Evolutionary conservation across 257 asterid genomes (phyloP), one percentile per base, ranked within the genome.

Genomic region (Agastache rugosa): DNA sequence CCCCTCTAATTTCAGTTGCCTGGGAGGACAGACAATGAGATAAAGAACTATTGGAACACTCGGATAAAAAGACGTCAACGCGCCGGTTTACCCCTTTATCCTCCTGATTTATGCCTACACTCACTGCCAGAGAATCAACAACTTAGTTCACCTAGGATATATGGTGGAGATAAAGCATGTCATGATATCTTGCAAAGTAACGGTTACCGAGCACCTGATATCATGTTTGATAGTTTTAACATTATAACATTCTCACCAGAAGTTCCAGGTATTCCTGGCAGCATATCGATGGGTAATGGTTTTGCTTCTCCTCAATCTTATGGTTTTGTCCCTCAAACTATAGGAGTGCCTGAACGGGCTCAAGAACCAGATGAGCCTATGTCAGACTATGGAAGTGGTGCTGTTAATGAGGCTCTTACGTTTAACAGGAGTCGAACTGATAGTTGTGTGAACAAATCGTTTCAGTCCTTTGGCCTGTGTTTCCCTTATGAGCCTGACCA

Each of bases 1-100:
- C 6, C 12, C 25, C 39, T 64, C 10, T 34, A 54, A 17, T 83
- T 77, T 75, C 84, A 88, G 93, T 72, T 88, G 86, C 93, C 89
- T 11, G 93, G 93, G 73, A 81, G 93, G 68, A 85, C 93, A 22
- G 93, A 88, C 77, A 88, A 88, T 79, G 93, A 88, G 84, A 85
- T 88, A 78, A 88, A 88, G 78, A 88, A 88, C 82, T 88, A 82
- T 45, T 88, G 93, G 93, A 88, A 88, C 62, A 85, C 93, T 69
- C 79, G 93, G 60, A 80, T 85, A 67, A 88, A 88, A 85, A 88
- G 93, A 45, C 89, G 83, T 59, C 93, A 85, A 71, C 93, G 93
- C 48, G 89, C 90, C 3, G 93, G 93, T 64, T 80, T 85, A 73
- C 93, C 90, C 44, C 85, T 88, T 56, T 88, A 88, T 79, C 90